These are phyloP conservation scores for Podila epicladia DNA, from an alignment of 192 early-diverging fungal species.

Conservation along the genomic window DNA sequence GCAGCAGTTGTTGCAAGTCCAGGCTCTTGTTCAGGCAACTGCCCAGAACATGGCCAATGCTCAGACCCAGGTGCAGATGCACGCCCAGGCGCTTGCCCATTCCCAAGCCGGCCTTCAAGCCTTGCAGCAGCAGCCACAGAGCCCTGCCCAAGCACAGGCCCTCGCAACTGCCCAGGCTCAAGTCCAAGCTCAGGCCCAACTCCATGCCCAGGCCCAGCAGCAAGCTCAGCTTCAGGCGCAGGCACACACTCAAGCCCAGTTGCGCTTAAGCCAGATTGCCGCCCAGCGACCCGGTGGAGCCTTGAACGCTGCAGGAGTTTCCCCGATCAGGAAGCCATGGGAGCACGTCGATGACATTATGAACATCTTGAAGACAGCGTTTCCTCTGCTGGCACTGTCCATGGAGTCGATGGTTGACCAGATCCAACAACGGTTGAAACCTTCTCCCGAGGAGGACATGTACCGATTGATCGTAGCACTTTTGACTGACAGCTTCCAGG, in stretches of 20 bases:
- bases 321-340: slow-evolving; percentile 73
- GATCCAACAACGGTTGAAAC: slow-evolving; percentile 93
- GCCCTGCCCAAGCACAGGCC: slow-evolving; percentile 20
- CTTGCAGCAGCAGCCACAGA: slow-evolving; percentile 27
- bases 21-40: slow-evolving; percentile 40
- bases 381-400: slow-evolving; percentile 90
- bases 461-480: slow-evolving; percentile 94
- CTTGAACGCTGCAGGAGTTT: slow-evolving; percentile 29
- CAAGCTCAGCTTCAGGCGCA: slow-evolving; percentile 47
- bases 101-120: slow-evolving; percentile 52
- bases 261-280: slow-evolving; percentile 36
- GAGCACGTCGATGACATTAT: slow-evolving; percentile 95
- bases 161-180: slow-evolving; percentile 58
- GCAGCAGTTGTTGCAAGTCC: slow-evolving; percentile 21
- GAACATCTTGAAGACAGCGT: slow-evolving; percentile 93
- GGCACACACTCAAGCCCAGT: slow-evolving; percentile 48
- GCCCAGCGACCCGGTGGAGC: slow-evolving; percentile 35
- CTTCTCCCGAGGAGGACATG: slow-evolving; percentile 96
- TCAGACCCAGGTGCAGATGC: slow-evolving; percentile 32
- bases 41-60: slow-evolving; percentile 34
- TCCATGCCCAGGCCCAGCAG: slow-evolving; percentile 54
- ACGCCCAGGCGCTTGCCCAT: slow-evolving; percentile 24
- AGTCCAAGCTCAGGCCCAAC: slow-evolving; percentile 53
- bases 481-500: slow-evolving; percentile 90
- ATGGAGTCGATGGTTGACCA: slow-evolving; percentile 99